Conservation (phyloP, 208 protist genomes). For the Wallacemonas collosoma region DNA sequence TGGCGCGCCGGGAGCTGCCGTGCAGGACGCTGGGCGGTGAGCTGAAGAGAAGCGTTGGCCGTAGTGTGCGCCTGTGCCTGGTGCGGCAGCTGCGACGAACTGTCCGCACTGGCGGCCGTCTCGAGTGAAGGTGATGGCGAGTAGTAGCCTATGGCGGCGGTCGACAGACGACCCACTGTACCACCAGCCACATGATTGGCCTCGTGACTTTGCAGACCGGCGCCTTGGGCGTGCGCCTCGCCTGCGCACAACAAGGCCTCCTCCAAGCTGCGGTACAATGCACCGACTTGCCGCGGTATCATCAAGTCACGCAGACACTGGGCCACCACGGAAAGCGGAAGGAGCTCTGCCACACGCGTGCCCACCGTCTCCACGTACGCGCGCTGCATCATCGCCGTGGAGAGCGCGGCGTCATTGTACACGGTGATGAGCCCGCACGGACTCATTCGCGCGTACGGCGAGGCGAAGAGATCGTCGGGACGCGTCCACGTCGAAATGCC, state of each 20-base stretch:
- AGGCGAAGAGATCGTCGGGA: slow-evolving; percentile 25
- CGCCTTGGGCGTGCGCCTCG: slow-evolving; percentile 17
- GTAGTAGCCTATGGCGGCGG: neutral
- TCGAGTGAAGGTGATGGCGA: neutral
- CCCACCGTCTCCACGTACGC: slow-evolving; percentile 60
- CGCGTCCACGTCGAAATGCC: neutral
- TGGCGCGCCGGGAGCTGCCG: neutral
- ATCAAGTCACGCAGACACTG: slow-evolving; percentile 43
- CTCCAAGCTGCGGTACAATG: slow-evolving; percentile 67
- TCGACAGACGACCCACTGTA: neutral
- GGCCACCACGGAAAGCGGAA: slow-evolving; percentile 55
- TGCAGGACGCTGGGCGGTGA: neutral
- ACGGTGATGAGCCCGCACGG: slow-evolving; percentile 67
- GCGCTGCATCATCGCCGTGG: slow-evolving; percentile 43
- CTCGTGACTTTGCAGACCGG: slow-evolving; percentile 24
- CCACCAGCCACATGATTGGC: neutral
- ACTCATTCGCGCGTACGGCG: slow-evolving; percentile 47
- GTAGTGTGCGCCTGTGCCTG: too few relatives aligned
- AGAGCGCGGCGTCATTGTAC: slow-evolving; percentile 30
- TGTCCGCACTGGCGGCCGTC: neutral
- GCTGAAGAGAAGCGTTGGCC: too few relatives aligned
- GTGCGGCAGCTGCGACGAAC: neutral
- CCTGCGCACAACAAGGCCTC: slow-evolving; percentile 37
- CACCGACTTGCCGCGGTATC: slow-evolving; percentile 60
- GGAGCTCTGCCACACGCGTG: slow-evolving; percentile 42